Evolutionary conservation across 768 basidiomycete species (phyloP).

Genomic region (Mycena indigotica): DNA sequence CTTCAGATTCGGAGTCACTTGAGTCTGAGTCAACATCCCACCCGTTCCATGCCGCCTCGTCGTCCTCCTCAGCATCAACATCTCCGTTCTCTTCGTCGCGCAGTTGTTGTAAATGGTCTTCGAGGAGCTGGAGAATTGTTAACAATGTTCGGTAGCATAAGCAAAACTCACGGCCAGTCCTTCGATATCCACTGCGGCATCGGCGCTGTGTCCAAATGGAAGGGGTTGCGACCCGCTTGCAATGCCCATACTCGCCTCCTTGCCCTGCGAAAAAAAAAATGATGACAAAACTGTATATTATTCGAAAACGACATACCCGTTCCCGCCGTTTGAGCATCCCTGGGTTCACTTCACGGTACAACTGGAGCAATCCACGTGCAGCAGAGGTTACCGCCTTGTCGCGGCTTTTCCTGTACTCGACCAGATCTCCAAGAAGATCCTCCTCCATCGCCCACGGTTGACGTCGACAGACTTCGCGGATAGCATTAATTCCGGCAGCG

Average conservation of each 20-base stretch:
- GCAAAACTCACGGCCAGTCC: conserved; percentile 73
- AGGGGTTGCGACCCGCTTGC: conserved; percentile 64
- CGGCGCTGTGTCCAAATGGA: conserved; percentile 79
- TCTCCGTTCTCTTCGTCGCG: conserved; percentile 63
- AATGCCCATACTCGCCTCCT: conserved; percentile 82
- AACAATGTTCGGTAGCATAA: not conserved
- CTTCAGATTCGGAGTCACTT: conserved; percentile 58
- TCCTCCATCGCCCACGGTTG: conserved; percentile 99
- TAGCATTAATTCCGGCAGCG: conserved; percentile 93
- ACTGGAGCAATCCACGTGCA: conserved; percentile 80
- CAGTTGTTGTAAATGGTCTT: conserved; percentile 78
- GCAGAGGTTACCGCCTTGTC: conserved; percentile 94
- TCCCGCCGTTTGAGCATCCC: conserved; percentile 88
- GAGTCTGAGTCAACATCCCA: conserved; percentile 87
- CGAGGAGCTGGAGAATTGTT: conserved; percentile 62
- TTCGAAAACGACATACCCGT: conserved; percentile 52
- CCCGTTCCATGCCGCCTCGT: conserved; percentile 76
- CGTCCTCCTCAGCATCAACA: conserved; percentile 51
- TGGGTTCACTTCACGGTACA: conserved; percentile 97
- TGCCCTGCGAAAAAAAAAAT: conserved; percentile 60
- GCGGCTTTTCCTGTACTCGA: conserved; percentile 93
- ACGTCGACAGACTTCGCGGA: conserved; percentile 89
- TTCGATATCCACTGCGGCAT: conserved; percentile 83
- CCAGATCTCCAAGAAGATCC: conserved; percentile 86
- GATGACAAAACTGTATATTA: not conserved